These are phyloP conservation scores for Cladosporium oxysporum DNA, from an alignment of 2,329 filamentous ascomycete species.

Conservation along the genomic window DNA sequence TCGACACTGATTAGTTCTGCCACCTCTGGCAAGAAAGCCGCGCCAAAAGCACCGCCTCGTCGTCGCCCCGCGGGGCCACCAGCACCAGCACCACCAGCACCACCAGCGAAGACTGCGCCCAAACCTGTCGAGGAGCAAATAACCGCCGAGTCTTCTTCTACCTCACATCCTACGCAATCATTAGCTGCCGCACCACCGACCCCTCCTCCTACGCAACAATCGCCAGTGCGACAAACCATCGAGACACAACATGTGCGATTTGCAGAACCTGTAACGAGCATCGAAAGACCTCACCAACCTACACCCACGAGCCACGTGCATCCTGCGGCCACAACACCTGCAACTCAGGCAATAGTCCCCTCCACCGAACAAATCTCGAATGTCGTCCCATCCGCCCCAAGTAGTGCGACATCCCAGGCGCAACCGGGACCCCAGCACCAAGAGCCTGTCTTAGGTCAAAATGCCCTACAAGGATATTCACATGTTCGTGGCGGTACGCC, in stretches of 20 bases:
- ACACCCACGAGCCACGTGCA: neutral
- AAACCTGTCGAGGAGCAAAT: slow-evolving; percentile 18
- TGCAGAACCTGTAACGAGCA: slow-evolving; percentile 16
- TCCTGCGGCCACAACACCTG: neutral
- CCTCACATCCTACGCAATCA: slow-evolving; percentile 24
- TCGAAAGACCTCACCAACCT: neutral
- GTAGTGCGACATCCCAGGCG: neutral
- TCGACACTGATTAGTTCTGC: slow-evolving; percentile 56
- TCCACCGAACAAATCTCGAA: neutral
- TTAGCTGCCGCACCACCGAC: slow-evolving; percentile 23
- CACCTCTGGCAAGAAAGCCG: slow-evolving; percentile 52
- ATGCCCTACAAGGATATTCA: neutral
- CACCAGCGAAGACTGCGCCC: slow-evolving; percentile 23
- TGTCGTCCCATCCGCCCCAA: neutral
- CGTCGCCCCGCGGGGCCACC: slow-evolving; percentile 35
- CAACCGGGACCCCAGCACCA: neutral
- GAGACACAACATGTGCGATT: slow-evolving; percentile 20
- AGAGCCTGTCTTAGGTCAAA: neutral
- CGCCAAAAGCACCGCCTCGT: slow-evolving; percentile 49
- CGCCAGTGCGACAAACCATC: slow-evolving; percentile 13
- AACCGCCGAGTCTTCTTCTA: neutral
- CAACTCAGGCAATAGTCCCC: neutral
- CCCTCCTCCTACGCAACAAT: slow-evolving; percentile 19
- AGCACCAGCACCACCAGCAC: slow-evolving; percentile 19
- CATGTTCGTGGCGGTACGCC: neutral